Evolutionary conservation across 371 early-diverging fungal species (phyloP).

Genomic region (Apophysomyces ossiformis): DNA sequence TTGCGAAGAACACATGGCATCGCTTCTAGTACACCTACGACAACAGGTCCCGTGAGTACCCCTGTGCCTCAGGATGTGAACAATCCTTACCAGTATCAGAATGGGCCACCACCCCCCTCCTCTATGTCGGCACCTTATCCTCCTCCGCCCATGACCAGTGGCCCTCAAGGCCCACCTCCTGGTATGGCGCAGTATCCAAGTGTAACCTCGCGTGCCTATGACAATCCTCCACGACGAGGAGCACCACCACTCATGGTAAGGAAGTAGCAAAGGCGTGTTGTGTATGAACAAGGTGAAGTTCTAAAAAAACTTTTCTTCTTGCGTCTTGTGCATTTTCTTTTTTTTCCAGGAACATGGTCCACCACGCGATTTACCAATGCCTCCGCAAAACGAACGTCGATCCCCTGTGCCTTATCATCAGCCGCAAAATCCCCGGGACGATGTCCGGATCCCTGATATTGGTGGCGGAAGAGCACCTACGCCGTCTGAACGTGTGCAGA

Average conservation of each 20-base stretch:
- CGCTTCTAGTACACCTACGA: constrained; percentile 5
- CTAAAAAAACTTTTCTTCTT: constrained; percentile 6
- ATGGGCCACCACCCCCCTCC: constrained; percentile 13
- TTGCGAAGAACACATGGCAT: constrained; percentile 33
- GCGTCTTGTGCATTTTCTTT: neutral
- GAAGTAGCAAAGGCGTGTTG: neutral
- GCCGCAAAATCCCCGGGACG: constrained; percentile 16
- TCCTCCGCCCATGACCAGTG: constrained; percentile 12
- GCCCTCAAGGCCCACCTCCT: constrained; percentile 19
- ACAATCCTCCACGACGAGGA: constrained; percentile 16
- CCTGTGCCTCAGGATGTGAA: constrained; percentile 68
- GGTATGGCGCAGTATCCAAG: constrained; percentile 20
- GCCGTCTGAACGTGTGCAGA: constrained; percentile 37
- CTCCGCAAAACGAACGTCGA: constrained; percentile 20
- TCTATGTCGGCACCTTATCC: constrained; percentile 9
- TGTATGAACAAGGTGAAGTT: neutral
- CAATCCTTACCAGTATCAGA: constrained; percentile 51
- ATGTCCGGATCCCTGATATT: constrained; percentile 44
- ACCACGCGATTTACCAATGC: constrained; percentile 39
- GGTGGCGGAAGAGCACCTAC: constrained; percentile 40
- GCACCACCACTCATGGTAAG: neutral
- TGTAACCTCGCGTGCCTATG: constrained; percentile 8
- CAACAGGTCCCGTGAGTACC: constrained; percentile 28
- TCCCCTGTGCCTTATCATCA: constrained; percentile 28
- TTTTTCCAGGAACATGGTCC: constrained; percentile 11